Evolutionary conservation across 2,329 filamentous ascomycete genomes (phyloP), one percentile per base, ranked within the genome.

Genomic region (Cordyceps farinosa): DNA sequence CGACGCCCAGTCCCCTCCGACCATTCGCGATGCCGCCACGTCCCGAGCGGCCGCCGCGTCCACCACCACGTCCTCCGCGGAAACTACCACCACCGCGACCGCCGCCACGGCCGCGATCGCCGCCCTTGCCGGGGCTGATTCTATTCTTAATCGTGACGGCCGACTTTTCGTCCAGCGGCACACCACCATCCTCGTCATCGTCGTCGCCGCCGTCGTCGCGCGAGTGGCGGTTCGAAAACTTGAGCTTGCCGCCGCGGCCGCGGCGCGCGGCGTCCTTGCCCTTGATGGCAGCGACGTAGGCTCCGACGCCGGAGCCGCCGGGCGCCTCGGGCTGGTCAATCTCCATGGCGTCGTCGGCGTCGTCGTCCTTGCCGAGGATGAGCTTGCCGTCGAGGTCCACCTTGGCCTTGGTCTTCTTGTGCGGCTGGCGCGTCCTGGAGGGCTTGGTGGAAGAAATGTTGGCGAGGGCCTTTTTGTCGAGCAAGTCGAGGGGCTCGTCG

Each of bases 401-500:
- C 80, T 86, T 90, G 60, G 87, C 87, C 75, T 88, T 90, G 58
- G 80, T 83, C 73, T 83, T 86, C 66, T 72, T 75, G 48, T 78
- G 84, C 60, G 80, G 80, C 70, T 40, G 42, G 73, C 84, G 84
- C 68, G 84, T 76, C 73, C 87, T 88, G 62, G 84, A 77, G 3
- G 93, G 94, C 75, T 92, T 94, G 11, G 92, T 97, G 5, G 91
- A 91, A 3, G 93, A 97, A 71, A 99, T 97, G 74, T 92, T 95
- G 61, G 92, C 94, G 48, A 99, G 85, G 9, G 93, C 92, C 73
- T 89, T 89, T 66, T 91, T 90, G 71, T 95, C 94, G 17, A 99
- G 85, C 52, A 99, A 84, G 79, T 99, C 95, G 48, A 99, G 88
- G 1, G 95, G 95, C 75, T 98, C 95, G 70, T 96, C 91, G 64